Evolutionary conservation across 331 rosid species (phyloP), one percentile per base, ranked within the genome.

Genomic region (Spiraea crenata): DNA sequence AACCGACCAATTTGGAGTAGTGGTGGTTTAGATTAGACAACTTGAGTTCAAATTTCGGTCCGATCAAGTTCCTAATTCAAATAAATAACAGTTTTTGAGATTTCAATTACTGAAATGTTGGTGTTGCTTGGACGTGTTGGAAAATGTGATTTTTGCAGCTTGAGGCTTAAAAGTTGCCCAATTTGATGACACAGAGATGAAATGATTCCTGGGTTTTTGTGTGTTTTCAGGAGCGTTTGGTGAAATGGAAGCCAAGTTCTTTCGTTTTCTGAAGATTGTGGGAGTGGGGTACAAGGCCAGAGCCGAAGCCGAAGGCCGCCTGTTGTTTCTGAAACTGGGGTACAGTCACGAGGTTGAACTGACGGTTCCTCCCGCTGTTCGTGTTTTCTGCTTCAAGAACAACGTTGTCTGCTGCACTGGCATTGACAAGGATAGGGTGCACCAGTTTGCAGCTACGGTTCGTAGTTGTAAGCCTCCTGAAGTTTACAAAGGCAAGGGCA

Each of bases 211-310:
- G 47, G 31, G 63, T 25, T 38, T 62, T 37, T 6, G 46, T 25
- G 31, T 50, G 52, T 4, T 52, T n/a, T 50, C 46, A 52, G 70
- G 48, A 25, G 52, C 52, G 49, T 73, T 51, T 45, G 48, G n/a
- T 25, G 7, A 5, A 63, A 88, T 88, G 97, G 98, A 92, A 76
- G 89, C 97, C 40, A 83, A 85, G 6, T 90, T 92, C 71, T 92
- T 90, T 66, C 91, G 91, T 12, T 87, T 88, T 83, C 85, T 93
- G 4, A 93, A 90, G 92, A 90, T 90, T 37, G 96, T 90, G 54
- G 98, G 98, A 42, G 98, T 93, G 66, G 98, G 97, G 55, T 90
- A 90, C 90, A 90, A 93, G 80, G 98, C 96, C 41, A 85, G 97
- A 83, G 96, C 98, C 1, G 97, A 92, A 75, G 87, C 90, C 48